Percentiles rank a stretch among this genome's conserved stretches.
Conservation (phyloP, 192 early-diverging fungal species). For the Bifiguratus adelaidae region DNA sequence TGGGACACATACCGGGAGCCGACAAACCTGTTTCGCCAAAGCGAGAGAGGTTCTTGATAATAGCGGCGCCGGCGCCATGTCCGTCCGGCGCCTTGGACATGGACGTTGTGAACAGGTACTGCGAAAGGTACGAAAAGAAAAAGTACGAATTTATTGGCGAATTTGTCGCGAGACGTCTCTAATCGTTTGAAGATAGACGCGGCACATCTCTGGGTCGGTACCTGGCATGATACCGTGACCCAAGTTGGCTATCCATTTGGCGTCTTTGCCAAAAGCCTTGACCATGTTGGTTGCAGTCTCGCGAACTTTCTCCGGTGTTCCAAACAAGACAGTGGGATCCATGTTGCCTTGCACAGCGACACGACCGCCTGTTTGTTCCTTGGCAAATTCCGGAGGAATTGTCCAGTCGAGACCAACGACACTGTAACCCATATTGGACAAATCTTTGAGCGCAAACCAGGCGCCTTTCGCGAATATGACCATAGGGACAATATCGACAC, state of each 20-base stretch:
- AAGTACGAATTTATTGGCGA: slow-evolving; percentile 8
- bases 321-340: slow-evolving; percentile 83
- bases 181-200: slow-evolving; percentile 59
- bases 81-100: too few species aligned
- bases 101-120: neutral
- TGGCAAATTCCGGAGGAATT: slow-evolving; percentile 54
- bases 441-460: slow-evolving; percentile 72
- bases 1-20: too few species aligned
- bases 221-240: slow-evolving; percentile 94
- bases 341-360: slow-evolving; percentile 91
- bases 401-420: slow-evolving; percentile 91
- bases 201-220: slow-evolving; percentile 59
- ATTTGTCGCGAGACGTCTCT: slow-evolving; percentile 46
- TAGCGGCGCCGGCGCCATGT: too few species aligned
- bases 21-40: too few species aligned
- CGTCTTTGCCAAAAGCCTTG: slow-evolving; percentile 56
- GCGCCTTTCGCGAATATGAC: slow-evolving; percentile 89
- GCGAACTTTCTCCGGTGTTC: slow-evolving; percentile 58
- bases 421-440: slow-evolving; percentile 66
- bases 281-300: slow-evolving; percentile 71
- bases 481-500: slow-evolving; percentile 61
- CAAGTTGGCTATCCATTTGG: slow-evolving; percentile 85
- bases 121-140: neutral
- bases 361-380: slow-evolving; percentile 31
- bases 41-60: too few species aligned